Conservation (phyloP, 2,329 filamentous ascomycete genomes). For the Metarhizium album region DNA sequence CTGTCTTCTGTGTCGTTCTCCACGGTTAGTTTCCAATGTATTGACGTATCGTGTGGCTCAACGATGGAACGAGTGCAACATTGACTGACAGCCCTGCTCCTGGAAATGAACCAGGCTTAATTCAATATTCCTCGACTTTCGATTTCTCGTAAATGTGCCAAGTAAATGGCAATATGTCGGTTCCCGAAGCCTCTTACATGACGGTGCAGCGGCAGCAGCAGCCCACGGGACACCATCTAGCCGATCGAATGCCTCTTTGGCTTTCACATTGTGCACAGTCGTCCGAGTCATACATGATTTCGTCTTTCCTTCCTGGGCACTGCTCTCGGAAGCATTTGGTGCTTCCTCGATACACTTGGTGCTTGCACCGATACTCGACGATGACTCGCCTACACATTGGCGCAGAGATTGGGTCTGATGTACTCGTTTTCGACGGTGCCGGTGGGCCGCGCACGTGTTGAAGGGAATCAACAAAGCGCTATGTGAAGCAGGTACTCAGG, state of each 20-base stretch:
- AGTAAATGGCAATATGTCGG: not conserved
- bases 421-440: too few relatives aligned
- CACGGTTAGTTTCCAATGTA: too few relatives aligned
- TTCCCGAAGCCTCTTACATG: constrained; percentile 11
- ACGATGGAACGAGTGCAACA: too few relatives aligned
- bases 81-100: too few relatives aligned
- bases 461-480: not conserved
- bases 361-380: constrained; percentile 26
- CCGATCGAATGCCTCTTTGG: constrained; percentile 18
- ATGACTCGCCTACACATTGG: constrained; percentile 24
- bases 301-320: constrained; percentile 21
- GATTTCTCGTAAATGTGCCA: not conserved
- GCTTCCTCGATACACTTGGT: constrained; percentile 23
- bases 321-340: constrained; percentile 23
- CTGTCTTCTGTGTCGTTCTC: too few relatives aligned
- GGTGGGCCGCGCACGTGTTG: too few relatives aligned
- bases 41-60: too few relatives aligned
- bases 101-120: too few relatives aligned
- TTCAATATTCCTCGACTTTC: not conserved
- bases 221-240: constrained; percentile 26
- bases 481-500: too few relatives aligned
- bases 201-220: constrained; percentile 21
- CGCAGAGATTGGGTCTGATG: not conserved
- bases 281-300: constrained; percentile 19
- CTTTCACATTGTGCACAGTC: constrained; percentile 25